Evolutionary conservation across 2,329 filamentous ascomycete genomes (phyloP).

Genomic region (Aspergillus aculeatinus): DNA sequence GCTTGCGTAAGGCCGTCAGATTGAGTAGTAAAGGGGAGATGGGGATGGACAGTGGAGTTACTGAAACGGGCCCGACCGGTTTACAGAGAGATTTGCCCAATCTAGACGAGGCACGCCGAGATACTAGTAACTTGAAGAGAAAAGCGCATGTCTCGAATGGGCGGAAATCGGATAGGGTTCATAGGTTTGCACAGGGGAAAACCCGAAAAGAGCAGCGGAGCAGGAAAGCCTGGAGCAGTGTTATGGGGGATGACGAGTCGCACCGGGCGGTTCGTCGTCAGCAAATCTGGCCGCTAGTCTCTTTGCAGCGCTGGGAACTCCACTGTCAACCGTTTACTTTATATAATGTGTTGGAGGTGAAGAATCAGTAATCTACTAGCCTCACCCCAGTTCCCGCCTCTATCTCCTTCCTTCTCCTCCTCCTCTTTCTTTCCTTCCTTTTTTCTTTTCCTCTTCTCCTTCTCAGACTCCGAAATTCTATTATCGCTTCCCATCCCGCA

Average conservation of each 20-base stretch:
- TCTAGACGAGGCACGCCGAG: slow-evolving; percentile 13
- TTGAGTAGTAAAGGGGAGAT: slow-evolving; percentile 3
- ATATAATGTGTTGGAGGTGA: neutral
- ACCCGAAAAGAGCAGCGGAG: too few species aligned
- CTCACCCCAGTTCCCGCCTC: neutral
- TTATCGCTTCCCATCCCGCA: neutral
- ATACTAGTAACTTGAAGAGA: neutral
- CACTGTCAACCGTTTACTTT: neutral
- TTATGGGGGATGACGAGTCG: slow-evolving; percentile 4
- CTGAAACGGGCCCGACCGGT: slow-evolving; percentile 9
- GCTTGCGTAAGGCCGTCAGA: neutral
- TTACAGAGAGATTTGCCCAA: neutral
- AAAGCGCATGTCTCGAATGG: neutral
- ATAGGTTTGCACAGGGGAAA: neutral
- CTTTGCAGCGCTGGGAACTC: neutral
- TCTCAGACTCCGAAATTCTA: neutral
- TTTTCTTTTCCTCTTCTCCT: slow-evolving; percentile 4
- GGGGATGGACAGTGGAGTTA: slow-evolving; percentile 20
- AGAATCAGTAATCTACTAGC: neutral
- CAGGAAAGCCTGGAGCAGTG: too few species aligned
- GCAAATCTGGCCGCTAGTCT: slow-evolving; percentile 4
- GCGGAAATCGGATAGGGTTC: neutral
- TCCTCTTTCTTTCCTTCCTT: neutral
- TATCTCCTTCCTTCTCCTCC: neutral
- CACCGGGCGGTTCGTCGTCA: slow-evolving; percentile 9